Evolutionary conservation across 2,329 filamentous ascomycete species (phyloP).

Genomic region (Pleoardoris graminearum): DNA sequence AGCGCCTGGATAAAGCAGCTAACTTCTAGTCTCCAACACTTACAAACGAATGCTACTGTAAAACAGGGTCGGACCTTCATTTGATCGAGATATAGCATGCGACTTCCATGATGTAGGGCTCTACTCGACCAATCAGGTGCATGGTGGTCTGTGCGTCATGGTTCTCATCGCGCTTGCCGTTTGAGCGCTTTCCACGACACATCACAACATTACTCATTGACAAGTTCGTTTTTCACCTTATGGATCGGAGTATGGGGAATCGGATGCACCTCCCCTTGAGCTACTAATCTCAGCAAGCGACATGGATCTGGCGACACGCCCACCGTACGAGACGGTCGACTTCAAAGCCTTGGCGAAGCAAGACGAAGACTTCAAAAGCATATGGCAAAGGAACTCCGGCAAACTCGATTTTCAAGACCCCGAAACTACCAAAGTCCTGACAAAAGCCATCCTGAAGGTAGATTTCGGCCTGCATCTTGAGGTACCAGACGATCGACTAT

Average conservation of each 20-base stretch:
- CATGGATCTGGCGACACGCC: constrained; percentile 33
- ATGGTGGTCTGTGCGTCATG: constrained; percentile 15
- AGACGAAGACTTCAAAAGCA: constrained; percentile 63
- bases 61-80: not conserved
- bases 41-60: constrained; percentile 2
- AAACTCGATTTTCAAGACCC: constrained; percentile 83
- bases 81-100: not conserved
- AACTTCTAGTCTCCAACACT: not conserved
- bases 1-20: constrained; percentile 4
- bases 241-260: too few species aligned
- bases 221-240: not conserved
- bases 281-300: not conserved
- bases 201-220: not conserved
- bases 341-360: constrained; percentile 64
- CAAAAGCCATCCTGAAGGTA: constrained; percentile 72
- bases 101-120: not conserved
- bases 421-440: constrained; percentile 72
- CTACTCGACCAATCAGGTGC: constrained; percentile 24
- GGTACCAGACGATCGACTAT: constrained; percentile 77
- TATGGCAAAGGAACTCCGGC: constrained; percentile 50
- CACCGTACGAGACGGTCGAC: constrained; percentile 61
- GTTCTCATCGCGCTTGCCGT: constrained; percentile 12
- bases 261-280: not conserved
- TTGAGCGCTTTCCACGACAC: not conserved
- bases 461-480: constrained; percentile 75